phyloP scores from a whole-genome alignment of 345 rosid species.

The Laguncularia racemosa region DNA sequence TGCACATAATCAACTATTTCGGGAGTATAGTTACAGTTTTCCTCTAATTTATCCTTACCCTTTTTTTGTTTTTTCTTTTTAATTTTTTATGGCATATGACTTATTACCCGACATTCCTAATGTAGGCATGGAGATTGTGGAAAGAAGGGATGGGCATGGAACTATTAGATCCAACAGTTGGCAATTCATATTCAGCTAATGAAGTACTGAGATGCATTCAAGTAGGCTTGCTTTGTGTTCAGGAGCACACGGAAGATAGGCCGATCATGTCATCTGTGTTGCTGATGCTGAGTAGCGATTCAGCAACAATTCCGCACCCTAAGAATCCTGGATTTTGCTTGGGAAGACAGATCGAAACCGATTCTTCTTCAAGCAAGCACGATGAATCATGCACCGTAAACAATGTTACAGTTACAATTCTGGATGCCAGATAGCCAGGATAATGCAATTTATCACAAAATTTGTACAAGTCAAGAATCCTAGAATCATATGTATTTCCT shows the following conservation, averaged over 20 bases:
- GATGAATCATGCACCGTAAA: constrained; percentile 59
- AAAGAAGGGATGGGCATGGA: constrained; percentile 46
- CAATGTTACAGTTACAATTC: constrained; percentile 63
- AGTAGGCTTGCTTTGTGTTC: constrained; percentile 77
- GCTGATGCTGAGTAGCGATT: constrained; percentile 64
- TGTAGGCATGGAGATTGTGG: constrained; percentile 69
- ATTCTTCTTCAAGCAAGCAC: constrained; percentile 47
- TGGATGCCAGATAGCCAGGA: constrained; percentile 45
- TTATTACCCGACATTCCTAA: neutral
- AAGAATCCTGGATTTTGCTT: constrained; percentile 62
- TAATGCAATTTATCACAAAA: neutral
- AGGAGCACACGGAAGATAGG: constrained; percentile 64
- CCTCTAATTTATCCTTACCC: neutral
- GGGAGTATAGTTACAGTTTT: too few relatives aligned
- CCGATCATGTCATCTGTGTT: constrained; percentile 59
- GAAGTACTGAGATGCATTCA: constrained; percentile 69
- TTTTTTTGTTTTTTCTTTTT: too few relatives aligned
- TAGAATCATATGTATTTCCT: neutral
- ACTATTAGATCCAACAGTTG: constrained; percentile 30
- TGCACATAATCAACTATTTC: too few relatives aligned
- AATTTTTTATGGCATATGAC: neutral
- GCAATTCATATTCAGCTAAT: constrained; percentile 21
- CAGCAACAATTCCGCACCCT: constrained; percentile 49
- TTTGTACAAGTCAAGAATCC: constrained; percentile 9
- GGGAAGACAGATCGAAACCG: constrained; percentile 44